Conservation (phyloP, 495 filamentous ascomycete genomes). For the Aeminium ludgeri region DNA sequence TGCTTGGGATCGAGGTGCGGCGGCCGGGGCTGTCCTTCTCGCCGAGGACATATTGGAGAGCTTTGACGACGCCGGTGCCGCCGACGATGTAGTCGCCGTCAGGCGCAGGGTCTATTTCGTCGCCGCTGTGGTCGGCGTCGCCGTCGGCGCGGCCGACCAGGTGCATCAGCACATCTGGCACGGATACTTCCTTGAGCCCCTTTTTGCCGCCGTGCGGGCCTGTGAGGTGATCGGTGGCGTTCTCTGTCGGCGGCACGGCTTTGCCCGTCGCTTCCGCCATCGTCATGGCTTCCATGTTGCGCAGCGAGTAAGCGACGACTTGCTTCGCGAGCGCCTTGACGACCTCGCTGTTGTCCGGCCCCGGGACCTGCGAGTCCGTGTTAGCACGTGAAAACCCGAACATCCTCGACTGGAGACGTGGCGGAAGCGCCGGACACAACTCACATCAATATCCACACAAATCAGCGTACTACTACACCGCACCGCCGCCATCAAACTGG, state of each 20-base stretch:
- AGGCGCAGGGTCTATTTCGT: slow-evolving; percentile 55
- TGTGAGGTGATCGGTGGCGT: slow-evolving; percentile 28
- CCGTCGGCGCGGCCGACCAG: slow-evolving; percentile 42
- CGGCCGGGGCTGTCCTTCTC: slow-evolving; percentile 48
- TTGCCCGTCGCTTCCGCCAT: slow-evolving; percentile 25
- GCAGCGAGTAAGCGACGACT: slow-evolving; percentile 80
- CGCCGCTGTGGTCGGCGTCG: slow-evolving; percentile 36
- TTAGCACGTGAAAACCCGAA: background rate
- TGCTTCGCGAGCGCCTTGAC: slow-evolving; percentile 87
- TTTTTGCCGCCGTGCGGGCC: slow-evolving; percentile 26
- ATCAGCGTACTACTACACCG: slow-evolving; percentile 70
- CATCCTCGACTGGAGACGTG: background rate
- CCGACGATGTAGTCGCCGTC: slow-evolving; percentile 93
- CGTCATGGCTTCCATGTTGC: slow-evolving; percentile 62
- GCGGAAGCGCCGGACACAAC: background rate
- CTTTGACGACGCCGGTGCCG: slow-evolving; percentile 82
- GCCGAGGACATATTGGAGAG: slow-evolving; percentile 72
- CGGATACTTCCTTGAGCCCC: slow-evolving; percentile 32
- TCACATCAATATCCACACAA: slow-evolving; percentile 70
- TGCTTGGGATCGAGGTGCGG: slow-evolving; percentile 20
- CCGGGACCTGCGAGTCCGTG: slow-evolving; percentile 35
- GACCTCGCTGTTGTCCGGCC: slow-evolving; percentile 59
- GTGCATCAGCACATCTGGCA: slow-evolving; percentile 51
- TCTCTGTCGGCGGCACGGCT: slow-evolving; percentile 10
- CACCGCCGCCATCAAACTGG: slow-evolving; percentile 76